A percentile compares a stretch with the other conserved stretches of the same genome.
These are phyloP conservation scores for Phaseolus lunatus DNA, from an alignment of 306 rosid genomes.

Conservation along the genomic window DNA sequence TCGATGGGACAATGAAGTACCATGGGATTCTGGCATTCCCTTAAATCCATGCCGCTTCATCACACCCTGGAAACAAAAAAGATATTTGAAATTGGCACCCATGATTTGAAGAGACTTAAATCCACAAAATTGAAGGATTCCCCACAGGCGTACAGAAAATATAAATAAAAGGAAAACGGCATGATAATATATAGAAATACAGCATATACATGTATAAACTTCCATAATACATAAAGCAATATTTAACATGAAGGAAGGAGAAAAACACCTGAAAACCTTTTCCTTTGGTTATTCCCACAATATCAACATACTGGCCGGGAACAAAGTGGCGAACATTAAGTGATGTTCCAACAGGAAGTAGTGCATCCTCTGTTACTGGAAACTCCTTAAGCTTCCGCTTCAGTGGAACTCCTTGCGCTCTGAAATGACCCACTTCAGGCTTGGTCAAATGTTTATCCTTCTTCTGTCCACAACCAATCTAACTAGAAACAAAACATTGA, in stretches of 20 bases:
- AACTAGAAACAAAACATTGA: slow-evolving; percentile 66
- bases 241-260: slow-evolving; percentile 17
- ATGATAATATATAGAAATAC: slow-evolving; percentile 10
- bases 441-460: slow-evolving; percentile 90
- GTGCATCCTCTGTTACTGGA: slow-evolving; percentile 94
- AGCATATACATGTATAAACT: slow-evolving; percentile 30
- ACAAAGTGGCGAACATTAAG: slow-evolving; percentile 95
- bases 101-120: not conserved
- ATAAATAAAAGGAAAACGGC: slow-evolving; percentile 2
- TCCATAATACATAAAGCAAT: not conserved
- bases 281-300: slow-evolving; percentile 85
- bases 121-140: slow-evolving; percentile 12
- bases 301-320: slow-evolving; percentile 93
- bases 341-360: slow-evolving; percentile 87
- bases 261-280: slow-evolving; percentile 91
- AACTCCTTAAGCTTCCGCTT: slow-evolving; percentile 90
- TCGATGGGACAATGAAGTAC: slow-evolving; percentile 73
- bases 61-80: slow-evolving; percentile 66
- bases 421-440: slow-evolving; percentile 96
- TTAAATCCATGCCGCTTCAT: slow-evolving; percentile 61
- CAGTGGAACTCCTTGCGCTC: slow-evolving; percentile 96
- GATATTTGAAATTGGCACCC: slow-evolving; percentile 25
- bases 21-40: slow-evolving; percentile 84
- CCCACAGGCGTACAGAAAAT: not conserved
- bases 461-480: slow-evolving; percentile 99